Base-by-base conservation (phyloP, 345 rosid species). In the Clarkia xantiana region DNA sequence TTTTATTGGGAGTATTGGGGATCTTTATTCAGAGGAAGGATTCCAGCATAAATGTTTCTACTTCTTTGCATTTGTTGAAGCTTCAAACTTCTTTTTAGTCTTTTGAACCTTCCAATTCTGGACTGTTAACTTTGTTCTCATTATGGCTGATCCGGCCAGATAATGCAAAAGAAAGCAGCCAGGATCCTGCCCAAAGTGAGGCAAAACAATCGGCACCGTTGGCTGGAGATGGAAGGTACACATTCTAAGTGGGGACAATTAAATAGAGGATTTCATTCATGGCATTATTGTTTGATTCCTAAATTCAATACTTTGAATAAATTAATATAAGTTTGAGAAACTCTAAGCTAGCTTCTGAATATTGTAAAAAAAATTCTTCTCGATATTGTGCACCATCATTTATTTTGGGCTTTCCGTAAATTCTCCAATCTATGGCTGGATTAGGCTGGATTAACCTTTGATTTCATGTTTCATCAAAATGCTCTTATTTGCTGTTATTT, bases 211-310 rank as follows among this genome's bases (percentile, higher is more conserved):
- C 73, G 61, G 62, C 68, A 19, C 38, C 86, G n/a, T n/a, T n/a
- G n/a, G n/a, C n/a, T n/a, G n/a, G n/a, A 51, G 84, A 76, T 47
- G 86, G 68, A 57, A 78, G 95, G 98, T 90, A 58, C 66, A 55
- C 55, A 49, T 49, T 19, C 14, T 8, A 49, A 2, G 38, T 12
- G 14, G 9, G 42, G 11, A 15, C 25, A 13, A 15, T n/a, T 25
- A 34, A 25, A 16, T 49, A 4, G 12, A 14, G 10, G 34, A 7
- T 10, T 12, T 48, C n/a, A n/a, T n/a, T n/a, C 6, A 16, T 13
- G 8, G 42, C 41, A n/a, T 25, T 49, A 25, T 13, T 15, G 38
- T 13, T 11, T 14, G 16, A 5, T 20, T 34, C 17, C 9, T 13
- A 18, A 49, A 25, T 16, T n/a, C 10, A 12, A 34, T 39, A 29